phyloP scores from a whole-genome alignment of 148 eudicot species.

The Rheum nobile region DNA sequence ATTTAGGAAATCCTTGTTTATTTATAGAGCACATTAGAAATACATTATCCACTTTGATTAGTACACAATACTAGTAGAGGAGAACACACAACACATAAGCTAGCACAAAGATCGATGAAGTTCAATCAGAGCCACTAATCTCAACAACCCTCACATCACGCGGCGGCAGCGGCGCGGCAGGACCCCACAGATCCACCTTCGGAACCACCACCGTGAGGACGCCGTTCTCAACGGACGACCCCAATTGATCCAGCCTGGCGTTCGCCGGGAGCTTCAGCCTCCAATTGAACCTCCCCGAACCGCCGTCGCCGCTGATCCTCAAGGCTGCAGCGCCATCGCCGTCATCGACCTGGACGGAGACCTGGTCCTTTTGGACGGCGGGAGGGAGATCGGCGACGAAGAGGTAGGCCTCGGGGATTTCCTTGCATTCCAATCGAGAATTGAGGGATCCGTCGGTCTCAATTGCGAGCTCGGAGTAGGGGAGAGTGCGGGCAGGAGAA shows the following conservation, averaged over 20 bases:
- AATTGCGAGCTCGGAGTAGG: slow-evolving; percentile 23
- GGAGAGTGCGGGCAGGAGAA: slow-evolving; percentile 11
- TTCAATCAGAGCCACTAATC: slow-evolving; percentile 15
- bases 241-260: slow-evolving; percentile 15
- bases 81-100: too few relatives aligned
- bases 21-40: too few relatives aligned
- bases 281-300: slow-evolving; percentile 25
- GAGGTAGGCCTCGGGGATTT: slow-evolving; percentile 27
- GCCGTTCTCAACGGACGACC: slow-evolving; percentile 23
- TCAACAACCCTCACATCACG: slow-evolving; percentile 20
- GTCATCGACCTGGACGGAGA: slow-evolving; percentile 13
- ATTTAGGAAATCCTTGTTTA: too few relatives aligned
- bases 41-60: too few relatives aligned
- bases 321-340: slow-evolving; percentile 8
- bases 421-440: slow-evolving; percentile 26
- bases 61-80: too few relatives aligned
- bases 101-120: too few relatives aligned
- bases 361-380: slow-evolving; percentile 15
- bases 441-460: slow-evolving; percentile 20
- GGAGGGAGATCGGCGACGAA: slow-evolving; percentile 22
- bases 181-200: slow-evolving; percentile 10
- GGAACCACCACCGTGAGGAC: slow-evolving; percentile 32
- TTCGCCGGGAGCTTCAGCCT: slow-evolving; percentile 17
- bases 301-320: slow-evolving; percentile 11
- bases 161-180: not conserved